Conservation (phyloP, 1,139 yeast genomes). For the Debaryomycetaceae sp. region DNA sequence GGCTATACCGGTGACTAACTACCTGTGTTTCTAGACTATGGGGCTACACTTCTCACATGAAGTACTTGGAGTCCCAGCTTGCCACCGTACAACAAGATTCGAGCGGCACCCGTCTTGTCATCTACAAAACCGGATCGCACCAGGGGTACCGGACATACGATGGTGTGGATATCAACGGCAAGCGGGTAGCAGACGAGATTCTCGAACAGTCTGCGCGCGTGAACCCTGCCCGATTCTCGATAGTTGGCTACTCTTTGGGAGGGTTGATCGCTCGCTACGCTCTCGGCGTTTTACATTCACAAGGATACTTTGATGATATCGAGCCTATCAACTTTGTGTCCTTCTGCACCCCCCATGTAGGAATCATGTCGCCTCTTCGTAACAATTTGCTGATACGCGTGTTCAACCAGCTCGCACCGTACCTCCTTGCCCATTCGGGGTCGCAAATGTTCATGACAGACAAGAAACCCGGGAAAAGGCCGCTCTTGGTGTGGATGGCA, state of each 20-base stretch:
- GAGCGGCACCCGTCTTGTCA: constrained; percentile 24
- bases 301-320: constrained; percentile 38
- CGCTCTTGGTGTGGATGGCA: constrained; percentile 58
- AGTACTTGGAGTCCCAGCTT: constrained; percentile 31
- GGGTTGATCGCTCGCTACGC: constrained; percentile 74
- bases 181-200: constrained; percentile 64
- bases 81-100: neutral
- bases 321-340: constrained; percentile 57
- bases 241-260: constrained; percentile 76
- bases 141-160: constrained; percentile 67
- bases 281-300: constrained; percentile 51
- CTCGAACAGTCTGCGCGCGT: constrained; percentile 30
- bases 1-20: constrained; percentile 2
- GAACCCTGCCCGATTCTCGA: constrained; percentile 45
- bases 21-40: constrained; percentile 41
- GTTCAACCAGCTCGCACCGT: constrained; percentile 54
- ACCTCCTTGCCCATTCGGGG: constrained; percentile 59
- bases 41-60: constrained; percentile 66
- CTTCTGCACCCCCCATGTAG: constrained; percentile 78
- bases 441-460: constrained; percentile 62
- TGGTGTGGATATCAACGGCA: constrained; percentile 79
- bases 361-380: constrained; percentile 54
- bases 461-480: constrained; percentile 12
- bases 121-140: constrained; percentile 53
- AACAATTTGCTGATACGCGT: constrained; percentile 25